A percentile compares a stretch with the other conserved stretches of the same genome.
Evolutionary conservation across 306 rosid species (phyloP).

Genomic region (Ormosia semicastrata): DNA sequence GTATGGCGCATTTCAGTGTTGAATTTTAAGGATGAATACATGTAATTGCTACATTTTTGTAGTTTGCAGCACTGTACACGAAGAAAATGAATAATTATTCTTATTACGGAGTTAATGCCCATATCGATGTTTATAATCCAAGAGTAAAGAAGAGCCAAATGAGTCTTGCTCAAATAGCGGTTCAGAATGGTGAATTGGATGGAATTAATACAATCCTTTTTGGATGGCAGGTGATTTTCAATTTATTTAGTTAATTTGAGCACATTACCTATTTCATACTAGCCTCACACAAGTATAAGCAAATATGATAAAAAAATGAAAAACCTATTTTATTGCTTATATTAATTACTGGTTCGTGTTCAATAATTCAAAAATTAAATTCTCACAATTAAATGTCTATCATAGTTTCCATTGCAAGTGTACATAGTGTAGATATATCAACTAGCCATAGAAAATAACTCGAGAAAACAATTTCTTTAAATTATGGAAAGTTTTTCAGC

Average conservation of each 20-base stretch:
- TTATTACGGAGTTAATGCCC: not conserved
- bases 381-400: too few relatives aligned
- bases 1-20: not conserved
- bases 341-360: too few relatives aligned
- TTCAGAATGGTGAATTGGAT: not conserved
- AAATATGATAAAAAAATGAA: not conserved
- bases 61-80: not conserved
- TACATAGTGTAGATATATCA: too few relatives aligned
- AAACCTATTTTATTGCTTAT: too few relatives aligned
- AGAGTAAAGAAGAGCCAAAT: not conserved
- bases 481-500: too few relatives aligned
- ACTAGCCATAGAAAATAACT: too few relatives aligned
- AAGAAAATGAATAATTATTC: not conserved
- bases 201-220: not conserved
- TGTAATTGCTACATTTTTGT: not conserved
- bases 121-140: not conserved
- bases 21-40: not conserved
- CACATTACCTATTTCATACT: not conserved
- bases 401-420: too few relatives aligned
- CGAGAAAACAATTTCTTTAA: too few relatives aligned
- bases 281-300: not conserved
- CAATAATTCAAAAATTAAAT: too few relatives aligned
- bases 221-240: constrained; percentile 1
- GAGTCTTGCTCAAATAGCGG: not conserved
- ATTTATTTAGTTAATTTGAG: not conserved